Conservation (phyloP, 2,329 filamentous ascomycete species). For the Sporothrix phasma region DNA sequence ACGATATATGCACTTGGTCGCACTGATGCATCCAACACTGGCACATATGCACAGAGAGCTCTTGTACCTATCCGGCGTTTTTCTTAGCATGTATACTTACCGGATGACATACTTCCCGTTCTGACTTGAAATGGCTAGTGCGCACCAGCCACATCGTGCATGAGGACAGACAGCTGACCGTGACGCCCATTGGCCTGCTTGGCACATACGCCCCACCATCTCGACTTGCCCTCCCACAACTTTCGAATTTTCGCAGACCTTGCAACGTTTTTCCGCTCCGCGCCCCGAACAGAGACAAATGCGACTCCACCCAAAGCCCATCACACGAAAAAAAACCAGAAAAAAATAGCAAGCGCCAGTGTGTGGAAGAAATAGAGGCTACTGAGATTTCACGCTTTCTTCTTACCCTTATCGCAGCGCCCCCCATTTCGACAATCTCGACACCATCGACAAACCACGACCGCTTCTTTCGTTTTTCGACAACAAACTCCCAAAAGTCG, state of each 20-base stretch:
- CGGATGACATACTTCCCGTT: neutral
- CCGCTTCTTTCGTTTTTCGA: neutral
- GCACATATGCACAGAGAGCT: neutral
- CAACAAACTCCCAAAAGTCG: conserved; percentile 12
- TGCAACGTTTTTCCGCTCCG: conserved; percentile 13
- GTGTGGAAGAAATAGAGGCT: conserved; percentile 14
- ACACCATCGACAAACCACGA: conserved; percentile 11
- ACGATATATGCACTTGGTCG: neutral
- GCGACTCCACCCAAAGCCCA: conserved; percentile 16
- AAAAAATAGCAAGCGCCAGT: conserved; percentile 7
- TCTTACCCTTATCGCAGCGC: neutral
- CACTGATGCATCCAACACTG: neutral
- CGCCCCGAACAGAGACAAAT: conserved; percentile 6
- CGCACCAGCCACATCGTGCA: neutral
- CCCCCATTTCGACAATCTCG: conserved; percentile 8
- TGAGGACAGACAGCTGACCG: too few species aligned
- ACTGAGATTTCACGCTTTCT: conserved; percentile 11
- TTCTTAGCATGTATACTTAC: neutral
- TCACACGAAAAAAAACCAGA: conserved; percentile 19
- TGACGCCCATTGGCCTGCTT: neutral
- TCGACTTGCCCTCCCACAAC: conserved; percentile 19
- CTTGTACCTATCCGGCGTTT: neutral
- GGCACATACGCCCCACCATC: neutral
- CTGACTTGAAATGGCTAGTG: neutral
- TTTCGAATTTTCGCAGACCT: conserved; percentile 16